Percentiles rank a stretch among this genome's conserved stretches.
phyloP scores from a whole-genome alignment of 139 green algal species.

The Picochlorum sp. region DNA sequence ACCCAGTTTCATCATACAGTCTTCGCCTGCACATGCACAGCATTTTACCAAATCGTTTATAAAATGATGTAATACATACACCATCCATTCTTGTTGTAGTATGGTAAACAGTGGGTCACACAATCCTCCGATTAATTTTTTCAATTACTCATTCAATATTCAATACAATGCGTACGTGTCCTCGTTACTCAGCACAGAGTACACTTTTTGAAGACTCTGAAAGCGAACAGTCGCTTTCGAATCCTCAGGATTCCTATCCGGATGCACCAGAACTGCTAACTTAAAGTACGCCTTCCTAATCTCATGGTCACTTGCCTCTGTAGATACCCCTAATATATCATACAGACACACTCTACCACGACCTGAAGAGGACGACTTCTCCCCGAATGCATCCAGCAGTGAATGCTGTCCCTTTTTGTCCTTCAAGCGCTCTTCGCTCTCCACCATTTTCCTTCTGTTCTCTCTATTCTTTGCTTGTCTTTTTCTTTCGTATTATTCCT shows the following conservation, averaged over 20 bases:
- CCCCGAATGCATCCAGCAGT: neutral
- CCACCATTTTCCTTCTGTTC: too few species aligned
- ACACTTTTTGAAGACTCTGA: slow-evolving; percentile 82
- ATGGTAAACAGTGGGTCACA: too few species aligned
- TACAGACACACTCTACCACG: slow-evolving; percentile 22
- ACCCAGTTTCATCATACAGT: slow-evolving; percentile 85
- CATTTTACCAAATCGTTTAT: neutral
- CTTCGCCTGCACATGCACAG: slow-evolving; percentile 41
- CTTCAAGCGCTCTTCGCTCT: too few species aligned
- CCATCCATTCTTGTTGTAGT: too few species aligned
- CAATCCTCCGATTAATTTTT: too few species aligned
- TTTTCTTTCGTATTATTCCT: too few species aligned
- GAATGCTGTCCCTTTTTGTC: neutral
- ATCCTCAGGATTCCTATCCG: slow-evolving; percentile 80
- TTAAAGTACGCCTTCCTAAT: slow-evolving; percentile 62
- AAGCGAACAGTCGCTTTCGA: slow-evolving; percentile 54
- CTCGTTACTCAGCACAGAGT: slow-evolving; percentile 74
- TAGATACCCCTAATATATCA: slow-evolving; percentile 46
- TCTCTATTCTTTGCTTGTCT: too few species aligned
- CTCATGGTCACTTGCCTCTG: slow-evolving; percentile 17
- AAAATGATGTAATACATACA: neutral
- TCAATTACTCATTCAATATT: too few species aligned
- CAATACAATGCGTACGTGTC: slow-evolving; percentile 51
- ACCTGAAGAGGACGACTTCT: too few species aligned
- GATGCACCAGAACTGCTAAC: slow-evolving; percentile 77